Percentiles rank a stretch among this genome's conserved stretches.
Conservation (phyloP, 768 basidiomycete genomes). For the Strobilomyces confusus region DNA sequence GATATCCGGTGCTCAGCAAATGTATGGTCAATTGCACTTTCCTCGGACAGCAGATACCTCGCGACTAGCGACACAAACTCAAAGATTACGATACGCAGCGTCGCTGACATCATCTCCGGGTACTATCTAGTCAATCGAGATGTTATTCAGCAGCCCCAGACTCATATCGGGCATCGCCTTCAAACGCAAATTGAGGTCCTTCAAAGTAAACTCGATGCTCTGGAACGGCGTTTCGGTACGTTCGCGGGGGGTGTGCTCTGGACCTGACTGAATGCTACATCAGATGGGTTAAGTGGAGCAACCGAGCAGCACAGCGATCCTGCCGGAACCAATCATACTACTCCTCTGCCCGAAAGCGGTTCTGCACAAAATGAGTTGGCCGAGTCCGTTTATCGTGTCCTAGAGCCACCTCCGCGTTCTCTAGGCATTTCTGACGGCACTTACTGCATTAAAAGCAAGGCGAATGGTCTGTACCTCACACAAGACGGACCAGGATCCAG, state of each 20-base stretch:
- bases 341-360: neutral
- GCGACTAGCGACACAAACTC: neutral
- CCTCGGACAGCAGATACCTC: neutral
- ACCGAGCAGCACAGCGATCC: too few species aligned
- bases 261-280: too few species aligned
- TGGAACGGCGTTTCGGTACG: too few species aligned
- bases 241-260: too few species aligned
- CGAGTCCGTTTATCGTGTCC: too few species aligned
- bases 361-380: too few species aligned
- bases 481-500: neutral
- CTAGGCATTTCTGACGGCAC: neutral
- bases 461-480: neutral
- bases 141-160: neutral
- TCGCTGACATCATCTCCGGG: neutral
- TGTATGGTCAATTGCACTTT: constrained; percentile 4
- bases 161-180: neutral
- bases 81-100: neutral
- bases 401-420: neutral
- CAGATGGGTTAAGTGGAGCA: too few species aligned
- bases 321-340: too few species aligned
- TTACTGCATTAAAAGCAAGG: neutral
- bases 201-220: too few species aligned
- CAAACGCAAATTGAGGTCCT: neutral
- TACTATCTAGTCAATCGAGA: neutral
- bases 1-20: neutral